These are phyloP conservation scores for Bipolaris sorokiniana DNA, from an alignment of 2,329 filamentous ascomycete species.

Conservation along the genomic window DNA sequence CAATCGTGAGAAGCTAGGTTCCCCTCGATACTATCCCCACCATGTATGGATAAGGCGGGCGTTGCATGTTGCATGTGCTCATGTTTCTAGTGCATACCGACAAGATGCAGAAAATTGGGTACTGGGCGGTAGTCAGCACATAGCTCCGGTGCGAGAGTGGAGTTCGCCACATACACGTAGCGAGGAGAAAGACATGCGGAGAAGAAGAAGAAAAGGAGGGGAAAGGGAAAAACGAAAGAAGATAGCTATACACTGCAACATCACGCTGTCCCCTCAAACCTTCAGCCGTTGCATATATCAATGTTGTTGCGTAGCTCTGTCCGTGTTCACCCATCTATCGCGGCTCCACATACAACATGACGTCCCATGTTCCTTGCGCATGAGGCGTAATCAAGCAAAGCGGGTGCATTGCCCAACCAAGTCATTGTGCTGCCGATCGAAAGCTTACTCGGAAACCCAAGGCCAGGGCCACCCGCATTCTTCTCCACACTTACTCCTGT, in stretches of 20 bases:
- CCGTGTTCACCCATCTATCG: not conserved
- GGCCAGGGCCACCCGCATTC: constrained; percentile 1
- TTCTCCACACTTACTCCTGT: not conserved
- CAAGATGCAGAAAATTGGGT: not conserved
- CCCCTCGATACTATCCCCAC: no score
- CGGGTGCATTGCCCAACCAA: constrained; percentile 8
- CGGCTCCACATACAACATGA: not conserved
- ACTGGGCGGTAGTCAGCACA: not conserved
- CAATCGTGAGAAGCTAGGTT: no score
- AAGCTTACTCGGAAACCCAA: not conserved
- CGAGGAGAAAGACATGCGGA: not conserved
- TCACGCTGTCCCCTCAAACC: not conserved
- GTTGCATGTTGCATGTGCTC: not conserved
- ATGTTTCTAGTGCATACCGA: not conserved
- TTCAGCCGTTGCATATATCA: not conserved
- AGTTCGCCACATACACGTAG: not conserved
- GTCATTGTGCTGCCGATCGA: constrained; percentile 5
- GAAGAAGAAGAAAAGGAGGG: not conserved
- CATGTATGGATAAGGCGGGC: not conserved
- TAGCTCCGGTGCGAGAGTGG: not conserved
- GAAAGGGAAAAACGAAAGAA: not conserved
- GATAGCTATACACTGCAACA: not conserved
- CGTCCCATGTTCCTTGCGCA: not conserved
- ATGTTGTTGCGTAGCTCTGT: not conserved
- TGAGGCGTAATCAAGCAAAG: constrained; percentile 1